These are phyloP conservation scores for Abrus pulchellus DNA, from an alignment of 306 rosid genomes.

Conservation along the genomic window DNA sequence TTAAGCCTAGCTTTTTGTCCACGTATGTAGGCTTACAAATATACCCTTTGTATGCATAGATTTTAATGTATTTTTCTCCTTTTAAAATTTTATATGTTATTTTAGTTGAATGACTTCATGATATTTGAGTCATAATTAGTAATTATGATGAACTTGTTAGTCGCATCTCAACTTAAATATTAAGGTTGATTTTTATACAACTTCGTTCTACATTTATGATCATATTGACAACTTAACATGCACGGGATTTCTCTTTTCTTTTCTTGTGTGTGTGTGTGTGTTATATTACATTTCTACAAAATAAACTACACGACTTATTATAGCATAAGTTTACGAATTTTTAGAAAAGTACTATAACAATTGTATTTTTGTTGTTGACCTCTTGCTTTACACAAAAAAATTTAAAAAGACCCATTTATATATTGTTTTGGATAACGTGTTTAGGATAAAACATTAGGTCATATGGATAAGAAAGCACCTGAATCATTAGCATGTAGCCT, in stretches of 20 bases:
- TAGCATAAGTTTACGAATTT: background rate
- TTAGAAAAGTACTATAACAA: background rate
- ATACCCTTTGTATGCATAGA: background rate
- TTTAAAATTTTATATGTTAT: background rate
- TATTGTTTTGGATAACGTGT: no score
- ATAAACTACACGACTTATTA: background rate
- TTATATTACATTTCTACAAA: background rate
- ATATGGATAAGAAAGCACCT: no score
- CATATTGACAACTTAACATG: background rate
- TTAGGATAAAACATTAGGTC: no score
- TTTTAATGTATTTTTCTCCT: background rate
- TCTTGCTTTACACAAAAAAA: no score
- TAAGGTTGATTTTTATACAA: background rate
- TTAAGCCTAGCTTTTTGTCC: no score
- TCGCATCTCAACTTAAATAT: background rate
- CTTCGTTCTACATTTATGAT: background rate
- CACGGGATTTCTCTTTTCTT: no score
- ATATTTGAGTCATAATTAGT: background rate
- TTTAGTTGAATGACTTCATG: background rate
- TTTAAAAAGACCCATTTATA: no score
- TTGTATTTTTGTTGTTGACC: no score
- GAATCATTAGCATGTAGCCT: no score
- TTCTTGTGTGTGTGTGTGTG: no score
- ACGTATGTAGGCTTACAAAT: background rate
- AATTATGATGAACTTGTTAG: background rate